A percentile compares a stretch with the other conserved stretches of the same genome.
Evolutionary conservation across 2,329 filamentous ascomycete species (phyloP).

Genomic region (Botrytis squamosa): DNA sequence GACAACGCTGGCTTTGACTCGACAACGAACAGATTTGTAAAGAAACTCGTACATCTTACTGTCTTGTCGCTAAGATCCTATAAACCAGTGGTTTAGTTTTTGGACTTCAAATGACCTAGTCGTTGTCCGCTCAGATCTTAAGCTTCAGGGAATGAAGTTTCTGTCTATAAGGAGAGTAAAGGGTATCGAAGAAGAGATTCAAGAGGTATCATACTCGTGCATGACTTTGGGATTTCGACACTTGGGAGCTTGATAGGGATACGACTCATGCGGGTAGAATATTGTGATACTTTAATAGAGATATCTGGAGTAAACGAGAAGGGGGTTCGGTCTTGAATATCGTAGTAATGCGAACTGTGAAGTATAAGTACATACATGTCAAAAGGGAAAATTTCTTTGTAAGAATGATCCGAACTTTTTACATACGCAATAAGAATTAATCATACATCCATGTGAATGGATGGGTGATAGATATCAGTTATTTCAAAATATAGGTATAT

Average conservation of each 20-base stretch:
- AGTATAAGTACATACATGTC: too few relatives aligned
- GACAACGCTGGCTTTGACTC: not conserved
- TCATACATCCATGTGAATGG: too few relatives aligned
- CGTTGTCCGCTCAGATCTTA: too few relatives aligned
- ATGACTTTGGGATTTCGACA: not conserved
- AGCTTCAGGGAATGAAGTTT: not conserved
- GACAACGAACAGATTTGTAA: not conserved
- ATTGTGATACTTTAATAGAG: not conserved
- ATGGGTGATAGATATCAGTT: too few relatives aligned
- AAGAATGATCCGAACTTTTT: too few relatives aligned
- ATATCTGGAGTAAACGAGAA: not conserved
- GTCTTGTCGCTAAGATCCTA: not conserved
- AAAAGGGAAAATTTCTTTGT: fast-evolving
- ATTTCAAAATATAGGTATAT: too few relatives aligned
- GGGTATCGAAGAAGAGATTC: not conserved
- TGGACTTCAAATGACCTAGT: fast-evolving
- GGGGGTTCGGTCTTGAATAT: too few relatives aligned
- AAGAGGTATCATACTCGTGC: fast-evolving
- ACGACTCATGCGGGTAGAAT: not conserved
- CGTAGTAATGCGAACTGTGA: too few relatives aligned
- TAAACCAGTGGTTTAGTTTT: not conserved
- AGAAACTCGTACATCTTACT: not conserved
- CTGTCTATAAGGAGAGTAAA: fast-evolving
- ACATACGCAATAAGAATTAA: too few relatives aligned
- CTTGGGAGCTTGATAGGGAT: not conserved